phyloP scores from a whole-genome alignment of 441 rosid species.

The Gossypium davidsonii region DNA sequence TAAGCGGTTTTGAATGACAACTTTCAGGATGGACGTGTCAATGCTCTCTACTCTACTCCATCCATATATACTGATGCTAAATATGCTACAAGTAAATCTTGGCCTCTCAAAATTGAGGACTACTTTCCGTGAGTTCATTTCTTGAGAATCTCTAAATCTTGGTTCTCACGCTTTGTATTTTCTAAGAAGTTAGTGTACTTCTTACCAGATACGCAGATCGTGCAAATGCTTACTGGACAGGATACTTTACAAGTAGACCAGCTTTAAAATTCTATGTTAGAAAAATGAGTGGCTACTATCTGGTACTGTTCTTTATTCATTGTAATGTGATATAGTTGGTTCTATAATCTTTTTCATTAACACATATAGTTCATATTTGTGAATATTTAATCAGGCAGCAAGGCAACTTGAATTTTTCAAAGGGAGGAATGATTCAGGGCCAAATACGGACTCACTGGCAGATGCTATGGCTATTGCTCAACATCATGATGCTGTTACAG shows the following conservation, averaged over 20 bases:
- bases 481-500: conserved; percentile 96
- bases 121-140: conserved; percentile 83
- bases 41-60: conserved; percentile 94
- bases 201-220: conserved; percentile 88
- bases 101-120: conserved; percentile 90
- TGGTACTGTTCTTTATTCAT: conserved; percentile 43
- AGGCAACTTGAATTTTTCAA: conserved; percentile 85
- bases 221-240: conserved; percentile 95
- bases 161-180: conserved; percentile 14
- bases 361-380: background rate
- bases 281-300: conserved; percentile 85
- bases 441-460: conserved; percentile 73
- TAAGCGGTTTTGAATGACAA: conserved; percentile 11
- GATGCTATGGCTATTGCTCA: conserved; percentile 95
- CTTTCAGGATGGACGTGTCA: conserved; percentile 91
- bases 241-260: conserved; percentile 93
- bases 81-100: conserved; percentile 60
- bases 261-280: conserved; percentile 89
- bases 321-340: background rate
- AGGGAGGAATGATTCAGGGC: conserved; percentile 66
- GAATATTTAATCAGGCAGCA: conserved; percentile 54
- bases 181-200: conserved; percentile 20
- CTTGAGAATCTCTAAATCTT: conserved; percentile 9
- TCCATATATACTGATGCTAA: conserved; percentile 99
- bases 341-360: background rate